Evolutionary conservation across 78 protist species (phyloP), one percentile per base, ranked within the genome.

Genomic region (Dictyostelium brefeldianum): DNA sequence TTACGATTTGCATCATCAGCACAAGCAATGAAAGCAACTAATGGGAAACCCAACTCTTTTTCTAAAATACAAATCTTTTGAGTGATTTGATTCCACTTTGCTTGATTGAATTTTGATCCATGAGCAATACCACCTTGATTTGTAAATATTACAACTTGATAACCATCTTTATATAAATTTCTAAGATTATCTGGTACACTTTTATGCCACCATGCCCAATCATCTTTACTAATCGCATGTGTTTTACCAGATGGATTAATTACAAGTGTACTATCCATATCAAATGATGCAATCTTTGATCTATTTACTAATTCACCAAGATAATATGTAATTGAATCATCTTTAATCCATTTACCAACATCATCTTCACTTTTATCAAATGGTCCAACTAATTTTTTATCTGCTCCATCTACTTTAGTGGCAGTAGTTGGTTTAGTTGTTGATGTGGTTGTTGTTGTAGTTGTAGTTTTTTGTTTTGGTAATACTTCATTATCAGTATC

Each of bases 161-260:
- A 84, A 7, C 92, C 92, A 15, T 84, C 78, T 18, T 71, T 51
- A 7, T 84, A 41, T 10, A 56, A 31, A 29, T 75, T 46, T 36
- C 47, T 74, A 43, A 84, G 65, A n/a, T 22, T 56, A 47, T 51
- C 48, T 20, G 92, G 92, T 14, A 84, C 92, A 8, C 43, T 6
- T 12, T 50, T 27, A 29, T 53, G 25, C 92, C 92, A 84, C 81
- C 82, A 84, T n/a, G 43, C 74, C 92, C 92, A 84, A 84, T 84
- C 92, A 47, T 67, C 50, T 46, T 51, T 50, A 47, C 22, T 15
- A 3, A 15, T 56, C 18, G 92, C 78, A 84, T 53, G 64, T 14
- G 41, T 65, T 22, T 5, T 62, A 47, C 92, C 92, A 57, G 92
- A 84, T 79, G 74, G 74, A 43, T 80, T 50, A 1, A 46, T 15